These are phyloP conservation scores for Neoboletus brunneissimus DNA, from an alignment of 768 basidiomycete genomes.

Conservation along the genomic window DNA sequence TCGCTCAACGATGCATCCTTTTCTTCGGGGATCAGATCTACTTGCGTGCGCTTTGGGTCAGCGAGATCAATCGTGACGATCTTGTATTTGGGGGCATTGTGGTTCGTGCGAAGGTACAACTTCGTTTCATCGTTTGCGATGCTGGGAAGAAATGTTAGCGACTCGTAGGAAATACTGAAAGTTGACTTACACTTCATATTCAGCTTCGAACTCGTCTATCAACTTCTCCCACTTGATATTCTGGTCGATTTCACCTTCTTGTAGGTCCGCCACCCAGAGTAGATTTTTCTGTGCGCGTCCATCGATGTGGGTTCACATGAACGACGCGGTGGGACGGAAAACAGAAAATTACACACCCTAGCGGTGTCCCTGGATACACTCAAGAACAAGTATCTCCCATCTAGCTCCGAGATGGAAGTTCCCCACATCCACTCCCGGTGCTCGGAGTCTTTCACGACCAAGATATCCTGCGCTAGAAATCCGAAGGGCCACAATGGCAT, in stretches of 20 bases:
- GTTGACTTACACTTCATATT: conserved; percentile 56
- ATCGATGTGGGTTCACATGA: background rate
- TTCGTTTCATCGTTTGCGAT: conserved; percentile 61
- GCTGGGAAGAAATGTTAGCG: conserved; percentile 34
- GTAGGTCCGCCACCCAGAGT: conserved; percentile 69
- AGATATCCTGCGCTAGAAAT: conserved; percentile 58
- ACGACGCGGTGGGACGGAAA: background rate
- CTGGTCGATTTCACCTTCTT: conserved; percentile 54
- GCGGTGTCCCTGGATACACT: conserved; percentile 59
- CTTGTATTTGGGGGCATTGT: conserved; percentile 63
- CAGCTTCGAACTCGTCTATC: conserved; percentile 63
- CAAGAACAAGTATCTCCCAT: conserved; percentile 62
- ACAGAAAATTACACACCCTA: conserved; percentile 40
- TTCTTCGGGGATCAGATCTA: conserved; percentile 69
- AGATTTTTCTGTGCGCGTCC: conserved; percentile 60
- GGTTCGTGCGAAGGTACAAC: conserved; percentile 65
- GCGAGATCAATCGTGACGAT: conserved; percentile 62
- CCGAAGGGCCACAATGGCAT: conserved; percentile 3
- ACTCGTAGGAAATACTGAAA: background rate
- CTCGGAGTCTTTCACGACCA: conserved; percentile 61
- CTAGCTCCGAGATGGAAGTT: conserved; percentile 52
- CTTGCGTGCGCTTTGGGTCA: conserved; percentile 43
- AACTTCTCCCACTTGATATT: conserved; percentile 74
- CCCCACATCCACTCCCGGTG: conserved; percentile 68
- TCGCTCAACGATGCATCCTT: conserved; percentile 58